These are phyloP conservation scores for Coemansia sp. DNA, from an alignment of 192 early-diverging fungal genomes.

Conservation along the genomic window DNA sequence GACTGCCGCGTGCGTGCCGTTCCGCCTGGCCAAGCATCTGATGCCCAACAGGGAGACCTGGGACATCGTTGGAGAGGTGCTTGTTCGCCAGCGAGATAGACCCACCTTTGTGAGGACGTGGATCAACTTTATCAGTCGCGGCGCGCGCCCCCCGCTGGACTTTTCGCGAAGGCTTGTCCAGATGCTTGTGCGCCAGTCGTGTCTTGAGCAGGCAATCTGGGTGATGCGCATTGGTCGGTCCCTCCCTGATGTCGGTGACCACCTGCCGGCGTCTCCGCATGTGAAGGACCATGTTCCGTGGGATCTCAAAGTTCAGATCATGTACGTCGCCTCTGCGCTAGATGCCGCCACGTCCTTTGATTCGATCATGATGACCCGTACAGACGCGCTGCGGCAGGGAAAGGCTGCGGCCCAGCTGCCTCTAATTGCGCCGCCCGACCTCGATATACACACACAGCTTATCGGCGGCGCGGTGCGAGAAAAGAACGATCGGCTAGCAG, in stretches of 20 bases:
- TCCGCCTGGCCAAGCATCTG: conserved; percentile 30
- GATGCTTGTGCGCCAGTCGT: conserved; percentile 39
- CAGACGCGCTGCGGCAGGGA: conserved; percentile 33
- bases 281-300: conserved; percentile 35
- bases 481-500: conserved; percentile 32
- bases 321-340: conserved; percentile 45
- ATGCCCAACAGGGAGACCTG: conserved; percentile 48
- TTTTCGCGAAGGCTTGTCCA: conserved; percentile 38
- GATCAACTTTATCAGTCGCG: conserved; percentile 48
- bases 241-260: conserved; percentile 37
- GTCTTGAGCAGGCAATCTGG: conserved; percentile 50
- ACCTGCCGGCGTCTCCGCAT: conserved; percentile 20
- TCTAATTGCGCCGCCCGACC: conserved; percentile 27
- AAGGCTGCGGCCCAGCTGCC: conserved; percentile 35
- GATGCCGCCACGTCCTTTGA: conserved; percentile 35
- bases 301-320: conserved; percentile 46
- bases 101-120: conserved; percentile 45
- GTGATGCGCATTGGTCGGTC: conserved; percentile 52
- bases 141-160: conserved; percentile 34
- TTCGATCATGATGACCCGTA: conserved; percentile 17
- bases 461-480: conserved; percentile 45
- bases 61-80: conserved; percentile 41
- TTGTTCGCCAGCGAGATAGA: conserved; percentile 41
- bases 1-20: conserved; percentile 37
- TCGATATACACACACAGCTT: conserved; percentile 33